phyloP scores from a whole-genome alignment of 2,329 filamentous ascomycete species.

The Calonectria crousiana region DNA sequence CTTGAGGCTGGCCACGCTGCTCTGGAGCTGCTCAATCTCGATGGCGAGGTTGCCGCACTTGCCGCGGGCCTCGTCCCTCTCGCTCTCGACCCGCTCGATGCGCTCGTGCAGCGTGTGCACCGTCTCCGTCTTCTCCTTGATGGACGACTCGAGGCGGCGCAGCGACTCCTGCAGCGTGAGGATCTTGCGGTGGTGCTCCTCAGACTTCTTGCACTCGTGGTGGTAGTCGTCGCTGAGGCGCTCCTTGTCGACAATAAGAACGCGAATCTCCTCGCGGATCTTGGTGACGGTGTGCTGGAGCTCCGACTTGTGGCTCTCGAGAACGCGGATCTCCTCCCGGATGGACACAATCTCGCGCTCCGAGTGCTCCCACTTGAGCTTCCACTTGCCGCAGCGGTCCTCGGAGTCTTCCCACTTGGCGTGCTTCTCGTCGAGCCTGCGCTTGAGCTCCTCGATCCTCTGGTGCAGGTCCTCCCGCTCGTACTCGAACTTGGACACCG shows the following conservation, averaged over 20 bases:
- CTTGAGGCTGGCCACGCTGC: neutral
- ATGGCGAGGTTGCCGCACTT: neutral
- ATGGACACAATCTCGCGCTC: neutral
- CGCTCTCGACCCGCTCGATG: neutral
- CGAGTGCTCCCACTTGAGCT: slow-evolving; percentile 3
- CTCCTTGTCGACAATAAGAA: neutral
- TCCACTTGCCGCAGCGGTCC: slow-evolving; percentile 5
- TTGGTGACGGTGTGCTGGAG: neutral
- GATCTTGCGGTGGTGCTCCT: slow-evolving; percentile 5
- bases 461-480: neutral
- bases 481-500: neutral
- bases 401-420: neutral
- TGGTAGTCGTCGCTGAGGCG: slow-evolving; percentile 1
- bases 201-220: neutral
- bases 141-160: neutral
- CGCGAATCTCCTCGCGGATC: neutral
- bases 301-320: neutral
- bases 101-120: neutral
- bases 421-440: neutral
- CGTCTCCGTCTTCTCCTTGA: neutral
- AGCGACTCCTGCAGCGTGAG: neutral
- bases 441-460: slow-evolving; percentile 1
- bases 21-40: neutral
- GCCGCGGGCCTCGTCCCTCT: neutral
- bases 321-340: neutral